Evolutionary conservation across 2,329 filamentous ascomycete species (phyloP).

Genomic region (Sporothrix pallida): DNA sequence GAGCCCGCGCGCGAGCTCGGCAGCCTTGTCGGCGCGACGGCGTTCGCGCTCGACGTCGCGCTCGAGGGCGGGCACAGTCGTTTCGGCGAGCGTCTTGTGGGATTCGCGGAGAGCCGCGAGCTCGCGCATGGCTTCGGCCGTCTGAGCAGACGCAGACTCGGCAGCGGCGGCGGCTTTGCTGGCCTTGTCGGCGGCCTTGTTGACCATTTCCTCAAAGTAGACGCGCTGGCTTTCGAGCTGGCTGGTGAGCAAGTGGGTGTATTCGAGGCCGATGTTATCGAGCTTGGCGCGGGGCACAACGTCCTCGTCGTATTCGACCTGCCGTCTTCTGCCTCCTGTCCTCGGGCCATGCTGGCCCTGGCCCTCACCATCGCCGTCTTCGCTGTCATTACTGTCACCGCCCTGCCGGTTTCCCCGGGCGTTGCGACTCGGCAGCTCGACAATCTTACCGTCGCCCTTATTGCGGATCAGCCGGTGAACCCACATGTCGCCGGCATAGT

Average conservation of each 20-base stretch:
- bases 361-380: background rate
- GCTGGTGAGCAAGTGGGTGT: constrained; percentile 88
- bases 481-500: constrained; percentile 94
- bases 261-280: constrained; percentile 86
- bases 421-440: constrained; percentile 73
- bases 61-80: constrained; percentile 72
- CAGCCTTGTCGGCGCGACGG: constrained; percentile 71
- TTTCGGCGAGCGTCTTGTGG: constrained; percentile 57
- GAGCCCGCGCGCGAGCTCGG: constrained; percentile 75
- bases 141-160: constrained; percentile 62
- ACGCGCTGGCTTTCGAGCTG: constrained; percentile 91
- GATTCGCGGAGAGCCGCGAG: constrained; percentile 60
- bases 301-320: constrained; percentile 30
- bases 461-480: constrained; percentile 94
- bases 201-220: constrained; percentile 93
- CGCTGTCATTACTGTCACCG: background rate
- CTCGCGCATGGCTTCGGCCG: constrained; percentile 56
- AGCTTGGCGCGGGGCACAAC: constrained; percentile 67
- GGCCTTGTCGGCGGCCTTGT: constrained; percentile 88
- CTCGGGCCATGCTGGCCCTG: background rate
- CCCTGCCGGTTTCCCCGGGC: constrained; percentile 35
- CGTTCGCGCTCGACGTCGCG: constrained; percentile 72
- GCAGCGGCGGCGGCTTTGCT: constrained; percentile 72
- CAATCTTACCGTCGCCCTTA: constrained; percentile 89
- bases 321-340: constrained; percentile 28